A percentile compares a stretch with the other conserved stretches of the same genome.
Evolutionary conservation across 2,329 filamentous ascomycete species (phyloP).

Genomic region (Chaetomium sp.): DNA sequence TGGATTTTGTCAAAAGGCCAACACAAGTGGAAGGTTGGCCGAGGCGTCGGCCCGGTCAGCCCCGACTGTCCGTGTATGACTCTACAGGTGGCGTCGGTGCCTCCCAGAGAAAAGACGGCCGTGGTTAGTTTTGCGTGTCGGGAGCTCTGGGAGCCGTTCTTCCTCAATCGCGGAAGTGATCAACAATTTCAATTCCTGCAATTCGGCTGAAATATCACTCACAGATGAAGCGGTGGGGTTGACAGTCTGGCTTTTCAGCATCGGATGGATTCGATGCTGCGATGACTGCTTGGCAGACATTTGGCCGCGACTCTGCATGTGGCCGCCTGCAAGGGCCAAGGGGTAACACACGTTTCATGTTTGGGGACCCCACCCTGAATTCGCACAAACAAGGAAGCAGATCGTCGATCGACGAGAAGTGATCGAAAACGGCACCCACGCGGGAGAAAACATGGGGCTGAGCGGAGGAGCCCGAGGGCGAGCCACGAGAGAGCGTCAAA

Average conservation of each 20-base stretch:
- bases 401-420: constrained; percentile 14
- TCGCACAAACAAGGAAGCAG: neutral
- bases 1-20: neutral
- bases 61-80: neutral
- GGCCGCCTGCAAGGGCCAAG: constrained; percentile 1
- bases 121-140: too few species aligned
- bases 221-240: neutral
- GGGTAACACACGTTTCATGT: constrained; percentile 16
- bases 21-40: neutral
- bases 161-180: neutral
- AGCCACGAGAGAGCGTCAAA: neutral
- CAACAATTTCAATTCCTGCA: neutral
- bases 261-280: neutral
- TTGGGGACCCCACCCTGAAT: constrained; percentile 1
- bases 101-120: neutral
- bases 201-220: neutral
- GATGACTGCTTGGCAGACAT: neutral
- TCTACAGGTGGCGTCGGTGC: neutral
- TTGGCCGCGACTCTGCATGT: neutral
- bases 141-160: neutral
- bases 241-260: neutral
- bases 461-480: too few species aligned
- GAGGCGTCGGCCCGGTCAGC: neutral
- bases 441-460: neutral
- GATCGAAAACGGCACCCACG: constrained; percentile 5